Percentiles rank a stretch among this genome's conserved stretches.
Evolutionary conservation across 257 asterid genomes (phyloP).

Genomic region (Plantago ovata): DNA sequence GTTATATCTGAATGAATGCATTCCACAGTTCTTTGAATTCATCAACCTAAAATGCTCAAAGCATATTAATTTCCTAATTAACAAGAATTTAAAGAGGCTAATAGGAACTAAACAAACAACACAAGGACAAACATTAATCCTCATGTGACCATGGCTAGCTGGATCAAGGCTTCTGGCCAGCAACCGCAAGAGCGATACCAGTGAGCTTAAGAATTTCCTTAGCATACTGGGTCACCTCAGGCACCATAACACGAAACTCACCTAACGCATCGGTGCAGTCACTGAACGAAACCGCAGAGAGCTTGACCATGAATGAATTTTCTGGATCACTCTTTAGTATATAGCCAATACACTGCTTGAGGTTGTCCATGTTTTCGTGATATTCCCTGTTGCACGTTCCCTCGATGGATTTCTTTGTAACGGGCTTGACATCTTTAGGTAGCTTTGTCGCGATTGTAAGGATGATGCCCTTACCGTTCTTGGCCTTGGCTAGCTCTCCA

Average conservation of each 20-base stretch:
- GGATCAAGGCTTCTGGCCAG: not conserved
- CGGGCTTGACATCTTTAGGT: not conserved
- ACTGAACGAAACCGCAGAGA: slow-evolving; percentile 1
- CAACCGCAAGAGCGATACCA: slow-evolving; percentile 3
- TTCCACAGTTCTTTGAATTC: no score
- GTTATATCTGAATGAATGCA: no score
- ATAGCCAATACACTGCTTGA: not conserved
- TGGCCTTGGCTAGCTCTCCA: not conserved
- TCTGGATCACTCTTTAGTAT: slow-evolving; percentile 2
- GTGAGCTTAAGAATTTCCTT: not conserved
- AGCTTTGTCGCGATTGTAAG: not conserved
- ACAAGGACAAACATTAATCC: not conserved
- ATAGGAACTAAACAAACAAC: no score
- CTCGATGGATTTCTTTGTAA: slow-evolving; percentile 7
- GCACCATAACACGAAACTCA: not conserved
- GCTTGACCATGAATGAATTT: not conserved
- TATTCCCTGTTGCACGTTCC: not conserved
- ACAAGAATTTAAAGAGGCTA: no score
- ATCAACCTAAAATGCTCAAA: no score
- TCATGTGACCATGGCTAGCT: not conserved
- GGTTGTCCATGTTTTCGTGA: not conserved
- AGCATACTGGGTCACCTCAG: slow-evolving; percentile 4
- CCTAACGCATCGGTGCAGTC: slow-evolving; percentile 6
- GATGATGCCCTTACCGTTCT: not conserved
- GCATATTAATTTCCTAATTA: no score